Conservation (phyloP, 306 rosid species). For the Ziziphus jujuba region DNA sequence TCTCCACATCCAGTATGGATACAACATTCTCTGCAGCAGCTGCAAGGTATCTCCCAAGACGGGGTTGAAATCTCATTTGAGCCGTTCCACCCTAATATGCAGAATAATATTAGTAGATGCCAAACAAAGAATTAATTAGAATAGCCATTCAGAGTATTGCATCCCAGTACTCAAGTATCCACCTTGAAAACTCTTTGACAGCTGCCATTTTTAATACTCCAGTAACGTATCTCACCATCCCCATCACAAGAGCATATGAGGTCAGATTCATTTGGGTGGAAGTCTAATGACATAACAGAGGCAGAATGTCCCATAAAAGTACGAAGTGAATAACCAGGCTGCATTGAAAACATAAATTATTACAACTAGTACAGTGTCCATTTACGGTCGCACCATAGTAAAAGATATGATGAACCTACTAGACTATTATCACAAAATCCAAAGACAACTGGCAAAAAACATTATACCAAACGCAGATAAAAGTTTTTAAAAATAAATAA, state of each 20-base stretch:
- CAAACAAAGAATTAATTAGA: conserved; percentile 5
- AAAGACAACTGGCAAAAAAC: too few species aligned
- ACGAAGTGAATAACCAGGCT: conserved; percentile 89
- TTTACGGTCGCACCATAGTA: neutral
- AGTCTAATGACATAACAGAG: conserved; percentile 86
- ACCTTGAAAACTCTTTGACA: conserved; percentile 78
- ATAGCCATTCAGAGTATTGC: neutral
- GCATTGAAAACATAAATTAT: conserved; percentile 27
- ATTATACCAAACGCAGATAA: too few species aligned
- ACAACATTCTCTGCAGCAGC: conserved; percentile 89
- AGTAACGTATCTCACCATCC: conserved; percentile 91
- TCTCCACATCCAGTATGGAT: conserved; percentile 88
- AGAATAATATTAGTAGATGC: conserved; percentile 14
- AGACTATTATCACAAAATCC: too few species aligned
- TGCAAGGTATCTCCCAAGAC: conserved; percentile 78
- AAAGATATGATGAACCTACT: neutral
- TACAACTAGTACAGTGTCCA: neutral
- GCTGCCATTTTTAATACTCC: conserved; percentile 92
- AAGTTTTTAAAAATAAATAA: too few species aligned
- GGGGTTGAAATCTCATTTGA: conserved; percentile 93
- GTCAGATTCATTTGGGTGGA: conserved; percentile 91
- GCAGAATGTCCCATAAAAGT: conserved; percentile 82
- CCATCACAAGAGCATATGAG: conserved; percentile 91
- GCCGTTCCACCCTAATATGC: conserved; percentile 76
- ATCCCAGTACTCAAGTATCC: conserved; percentile 13